A percentile compares a stretch with the other conserved stretches of the same genome.
Conservation (phyloP, 2,329 filamentous ascomycete genomes). For the Fusarium sp. region DNA sequence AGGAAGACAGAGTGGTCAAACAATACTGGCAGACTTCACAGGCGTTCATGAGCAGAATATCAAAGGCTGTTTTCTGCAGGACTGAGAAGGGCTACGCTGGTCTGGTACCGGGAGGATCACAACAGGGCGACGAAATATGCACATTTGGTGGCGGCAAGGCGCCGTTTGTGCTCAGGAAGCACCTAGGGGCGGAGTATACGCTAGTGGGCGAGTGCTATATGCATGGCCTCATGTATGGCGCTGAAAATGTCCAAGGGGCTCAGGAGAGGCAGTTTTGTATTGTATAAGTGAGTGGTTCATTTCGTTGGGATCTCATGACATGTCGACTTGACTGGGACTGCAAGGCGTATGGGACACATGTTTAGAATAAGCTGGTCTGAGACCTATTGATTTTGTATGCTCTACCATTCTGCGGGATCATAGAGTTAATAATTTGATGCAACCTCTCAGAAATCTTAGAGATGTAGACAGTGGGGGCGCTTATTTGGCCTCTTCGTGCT, state of each 20-base stretch:
- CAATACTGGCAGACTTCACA: not conserved
- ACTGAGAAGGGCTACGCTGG: not conserved
- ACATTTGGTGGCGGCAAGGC: not conserved
- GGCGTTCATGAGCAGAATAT: not conserved
- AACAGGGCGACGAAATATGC: not conserved
- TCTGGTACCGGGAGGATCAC: not conserved
- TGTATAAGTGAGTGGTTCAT: not conserved
- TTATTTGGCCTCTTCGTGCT: not conserved
- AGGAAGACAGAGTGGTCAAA: not conserved
- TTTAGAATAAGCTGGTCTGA: not conserved
- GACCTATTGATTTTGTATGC: not conserved
- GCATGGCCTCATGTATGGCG: not conserved
- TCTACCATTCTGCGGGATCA: not conserved
- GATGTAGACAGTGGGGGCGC: not conserved
- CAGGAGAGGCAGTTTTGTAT: not conserved
- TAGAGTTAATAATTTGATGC: not conserved
- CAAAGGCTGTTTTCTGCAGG: not conserved
- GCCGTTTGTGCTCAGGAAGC: not conserved
- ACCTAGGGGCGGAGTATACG: not conserved
- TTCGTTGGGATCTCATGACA: not conserved
- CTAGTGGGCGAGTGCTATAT: not conserved
- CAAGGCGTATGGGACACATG: not conserved
- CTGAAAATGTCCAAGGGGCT: no score
- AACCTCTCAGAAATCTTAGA: not conserved
- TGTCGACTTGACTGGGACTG: accelerated